Evolutionary conservation across 768 basidiomycete genomes (phyloP).

Genomic region (Flagelloscypha sp.): DNA sequence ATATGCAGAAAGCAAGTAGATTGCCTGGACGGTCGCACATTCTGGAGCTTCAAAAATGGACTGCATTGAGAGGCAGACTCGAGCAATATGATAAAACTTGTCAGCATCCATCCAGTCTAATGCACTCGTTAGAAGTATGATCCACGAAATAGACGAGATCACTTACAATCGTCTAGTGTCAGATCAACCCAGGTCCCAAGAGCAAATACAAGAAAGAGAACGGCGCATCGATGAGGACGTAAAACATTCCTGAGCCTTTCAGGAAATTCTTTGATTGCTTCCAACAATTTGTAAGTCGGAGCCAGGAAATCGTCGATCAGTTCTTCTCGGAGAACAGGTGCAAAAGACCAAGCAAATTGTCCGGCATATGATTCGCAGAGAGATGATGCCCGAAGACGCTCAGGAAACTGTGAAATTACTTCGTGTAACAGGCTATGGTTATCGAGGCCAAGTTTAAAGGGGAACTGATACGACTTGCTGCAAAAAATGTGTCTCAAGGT

Average conservation of each 20-base stretch:
- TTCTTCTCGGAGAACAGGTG: constrained; percentile 59
- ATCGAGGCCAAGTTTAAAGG: constrained; percentile 28
- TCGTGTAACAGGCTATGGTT: no score
- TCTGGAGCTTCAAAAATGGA: constrained; percentile 46
- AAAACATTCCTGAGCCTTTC: constrained; percentile 23
- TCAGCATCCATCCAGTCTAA: constrained; percentile 39
- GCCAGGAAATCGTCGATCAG: constrained; percentile 59
- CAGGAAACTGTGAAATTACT: constrained; percentile 42
- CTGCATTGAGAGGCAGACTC: constrained; percentile 35
- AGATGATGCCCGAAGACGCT: constrained; percentile 56
- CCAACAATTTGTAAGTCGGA: constrained; percentile 52
- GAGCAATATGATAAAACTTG: constrained; percentile 37
- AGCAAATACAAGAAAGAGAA: constrained; percentile 48
- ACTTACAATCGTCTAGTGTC: constrained; percentile 47
- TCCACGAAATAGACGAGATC: constrained; percentile 2
- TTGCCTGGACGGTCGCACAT: constrained; percentile 44
- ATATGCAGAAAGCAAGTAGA: constrained; percentile 36
- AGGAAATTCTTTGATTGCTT: no score
- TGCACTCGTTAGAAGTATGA: constrained; percentile 3
- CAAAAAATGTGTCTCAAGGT: no score
- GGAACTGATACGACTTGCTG: constrained; percentile 40
- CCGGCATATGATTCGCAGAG: constrained; percentile 65
- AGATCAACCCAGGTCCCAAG: constrained; percentile 53
- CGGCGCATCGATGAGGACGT: constrained; percentile 44
- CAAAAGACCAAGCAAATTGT: constrained; percentile 55